Evolutionary conservation across 1,139 yeast genomes (phyloP).

Genomic region (Barnettozyma hawaiiensis): DNA sequence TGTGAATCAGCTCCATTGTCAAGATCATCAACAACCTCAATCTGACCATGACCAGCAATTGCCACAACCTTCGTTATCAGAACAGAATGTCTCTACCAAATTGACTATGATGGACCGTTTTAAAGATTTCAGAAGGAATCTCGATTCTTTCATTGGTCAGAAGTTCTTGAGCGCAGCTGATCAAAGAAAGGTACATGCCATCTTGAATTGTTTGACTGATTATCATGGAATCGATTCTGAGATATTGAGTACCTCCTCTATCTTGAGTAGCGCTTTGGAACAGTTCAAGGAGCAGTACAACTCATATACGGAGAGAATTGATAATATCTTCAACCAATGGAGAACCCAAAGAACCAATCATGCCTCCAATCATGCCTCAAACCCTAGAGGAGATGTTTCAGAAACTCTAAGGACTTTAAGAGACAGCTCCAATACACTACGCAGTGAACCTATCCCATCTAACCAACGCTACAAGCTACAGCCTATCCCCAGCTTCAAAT

Average conservation of each 20-base stretch:
- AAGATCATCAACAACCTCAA: background rate
- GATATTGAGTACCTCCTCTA: background rate
- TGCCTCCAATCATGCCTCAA: no score
- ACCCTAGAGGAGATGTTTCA: background rate
- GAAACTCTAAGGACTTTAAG: background rate
- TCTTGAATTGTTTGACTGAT: background rate
- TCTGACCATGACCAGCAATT: background rate
- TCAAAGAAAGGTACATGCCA: background rate
- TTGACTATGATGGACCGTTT: background rate
- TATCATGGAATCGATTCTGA: background rate
- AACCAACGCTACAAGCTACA: background rate
- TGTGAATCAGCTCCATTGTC: background rate
- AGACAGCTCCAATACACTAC: no score
- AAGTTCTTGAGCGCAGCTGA: background rate
- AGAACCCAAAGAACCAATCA: background rate
- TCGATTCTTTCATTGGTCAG: background rate
- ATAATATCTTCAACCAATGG: background rate
- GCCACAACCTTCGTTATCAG: background rate
- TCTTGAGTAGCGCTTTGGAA: background rate
- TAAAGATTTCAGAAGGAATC: background rate
- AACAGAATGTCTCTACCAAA: background rate
- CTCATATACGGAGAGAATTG: background rate
- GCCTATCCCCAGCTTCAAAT: background rate
- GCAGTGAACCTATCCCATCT: background rate
- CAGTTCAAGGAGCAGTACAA: slow-evolving; percentile 1